Evolutionary conservation across 441 rosid genomes (phyloP), one percentile per base, ranked within the genome.

Genomic region (Sinapis alba): DNA sequence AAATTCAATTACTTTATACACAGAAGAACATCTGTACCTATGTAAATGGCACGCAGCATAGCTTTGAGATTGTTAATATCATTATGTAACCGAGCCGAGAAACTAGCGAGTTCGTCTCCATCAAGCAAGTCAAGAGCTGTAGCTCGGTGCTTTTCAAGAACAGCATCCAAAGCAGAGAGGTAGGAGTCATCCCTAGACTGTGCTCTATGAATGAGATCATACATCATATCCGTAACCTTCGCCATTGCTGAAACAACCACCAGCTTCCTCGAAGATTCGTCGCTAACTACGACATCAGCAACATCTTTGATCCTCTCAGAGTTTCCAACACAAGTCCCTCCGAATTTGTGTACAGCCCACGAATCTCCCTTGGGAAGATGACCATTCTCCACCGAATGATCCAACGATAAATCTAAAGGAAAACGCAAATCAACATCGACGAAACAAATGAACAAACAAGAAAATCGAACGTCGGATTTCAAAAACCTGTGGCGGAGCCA

Each of bases 331-430:
- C 99, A 96, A 32, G 99, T 96, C 16, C 99, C 99, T 41, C 99
- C 98, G 72, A 96, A 96, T 82, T 96, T 96, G 69, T 93, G 98
- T 63, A 96, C 93, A n/a, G 93, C 86, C 99, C 99, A 96, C 54
- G 60, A 73, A 62, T 84, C 85, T 65, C 97, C 95, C 68, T 88
- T 87, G 0, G 87, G 91, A 73, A 93, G 81, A 15, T 75, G 80
- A 73, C 78, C 78, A 65, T 90, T 84, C 69, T 88, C 93, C 53
- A 76, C 77, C 15, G 87, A 81, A 64, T 78, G 78, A 69, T 88
- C 95, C 73, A 79, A 65, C 26, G 87, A 77, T 68, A 82, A 81
- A 83, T 84, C 92, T 91, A 19, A 59, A 50, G 28, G 19, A 10
- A 19, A 12, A 68, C 26, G 59, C 19, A 20, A 68, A 69, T 58